Percentiles rank a stretch among this genome's conserved stretches.
Evolutionary conservation across 2,329 filamentous ascomycete species (phyloP).

Genomic region (Aspergillus brasiliensis): DNA sequence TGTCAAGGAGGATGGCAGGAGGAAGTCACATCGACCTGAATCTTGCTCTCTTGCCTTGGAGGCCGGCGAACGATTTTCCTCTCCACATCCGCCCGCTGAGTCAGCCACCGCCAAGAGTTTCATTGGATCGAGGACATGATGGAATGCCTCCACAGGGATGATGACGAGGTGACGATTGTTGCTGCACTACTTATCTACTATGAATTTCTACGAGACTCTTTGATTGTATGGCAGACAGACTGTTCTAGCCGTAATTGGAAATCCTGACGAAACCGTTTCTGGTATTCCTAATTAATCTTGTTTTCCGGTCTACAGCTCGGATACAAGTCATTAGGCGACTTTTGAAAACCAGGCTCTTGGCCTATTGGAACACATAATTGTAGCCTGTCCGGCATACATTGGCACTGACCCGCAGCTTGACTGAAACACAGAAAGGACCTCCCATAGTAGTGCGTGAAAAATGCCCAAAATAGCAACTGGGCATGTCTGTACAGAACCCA

Average conservation of each 20-base stretch:
- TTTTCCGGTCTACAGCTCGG: not conserved
- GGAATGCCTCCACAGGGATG: not conserved
- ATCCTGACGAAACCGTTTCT: not conserved
- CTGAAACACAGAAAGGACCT: not conserved
- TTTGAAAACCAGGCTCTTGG: not conserved
- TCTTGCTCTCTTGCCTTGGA: conserved; percentile 4
- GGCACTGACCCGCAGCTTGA: not conserved
- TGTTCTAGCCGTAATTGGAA: not conserved
- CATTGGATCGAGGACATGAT: not conserved
- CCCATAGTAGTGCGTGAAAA: not conserved
- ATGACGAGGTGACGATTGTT: not conserved
- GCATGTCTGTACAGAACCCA: not conserved
- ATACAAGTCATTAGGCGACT: not conserved
- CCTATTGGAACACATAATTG: not conserved
- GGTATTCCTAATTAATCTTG: not conserved
- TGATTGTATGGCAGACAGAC: not conserved
- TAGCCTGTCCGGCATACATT: not conserved
- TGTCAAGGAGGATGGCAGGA: not conserved
- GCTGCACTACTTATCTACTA: not conserved
- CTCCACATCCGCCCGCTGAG: conserved; percentile 19
- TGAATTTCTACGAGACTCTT: not conserved
- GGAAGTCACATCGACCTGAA: conserved; percentile 2
- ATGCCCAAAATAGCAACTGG: not conserved
- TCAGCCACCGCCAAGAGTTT: conserved; percentile 21
- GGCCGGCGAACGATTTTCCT: conserved; percentile 30